A percentile compares a stretch with the other conserved stretches of the same genome.
Conservation (phyloP, 2,329 filamentous ascomycete genomes). For the Neofusicoccum laricinum region DNA sequence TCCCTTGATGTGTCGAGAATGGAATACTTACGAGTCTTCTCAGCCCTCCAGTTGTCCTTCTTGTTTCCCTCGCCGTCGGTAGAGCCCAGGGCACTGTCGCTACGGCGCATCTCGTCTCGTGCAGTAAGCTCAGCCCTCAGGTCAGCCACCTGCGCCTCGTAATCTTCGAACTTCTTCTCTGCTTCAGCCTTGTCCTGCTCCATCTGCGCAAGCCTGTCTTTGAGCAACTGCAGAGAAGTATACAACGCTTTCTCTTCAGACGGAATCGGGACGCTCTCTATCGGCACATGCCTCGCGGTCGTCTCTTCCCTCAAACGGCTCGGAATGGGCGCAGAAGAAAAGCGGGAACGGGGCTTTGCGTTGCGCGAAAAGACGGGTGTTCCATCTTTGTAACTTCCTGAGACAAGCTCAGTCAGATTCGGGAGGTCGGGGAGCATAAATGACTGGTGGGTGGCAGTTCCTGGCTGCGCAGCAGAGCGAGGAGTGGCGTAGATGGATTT, state of each 20-base stretch:
- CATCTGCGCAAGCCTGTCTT: slow-evolving; percentile 56
- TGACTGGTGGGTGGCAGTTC: slow-evolving; percentile 54
- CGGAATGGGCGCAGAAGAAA: slow-evolving; percentile 46
- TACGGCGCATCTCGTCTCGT: slow-evolving; percentile 38
- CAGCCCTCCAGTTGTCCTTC: slow-evolving; percentile 40
- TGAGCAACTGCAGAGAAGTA: slow-evolving; percentile 56
- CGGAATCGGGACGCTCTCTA: slow-evolving; percentile 56
- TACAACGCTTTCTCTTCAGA: slow-evolving; percentile 63
- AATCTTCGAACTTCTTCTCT: slow-evolving; percentile 49
- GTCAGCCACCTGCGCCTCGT: slow-evolving; percentile 52
- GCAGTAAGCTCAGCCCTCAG: slow-evolving; percentile 48
- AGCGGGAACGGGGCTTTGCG: slow-evolving; percentile 52
- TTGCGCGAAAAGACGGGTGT: slow-evolving; percentile 56
- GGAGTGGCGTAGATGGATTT: slow-evolving; percentile 23
- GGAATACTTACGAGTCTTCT: slow-evolving; percentile 56
- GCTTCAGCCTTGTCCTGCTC: slow-evolving; percentile 54
- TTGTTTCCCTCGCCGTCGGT: slow-evolving; percentile 48
- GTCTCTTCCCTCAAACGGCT: slow-evolving; percentile 13
- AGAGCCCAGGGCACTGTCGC: slow-evolving; percentile 46
- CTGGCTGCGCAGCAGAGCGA: slow-evolving; percentile 26
- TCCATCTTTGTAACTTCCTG: slow-evolving; percentile 56
- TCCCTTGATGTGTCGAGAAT: neutral
- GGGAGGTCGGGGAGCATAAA: slow-evolving; percentile 61
- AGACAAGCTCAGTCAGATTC: slow-evolving; percentile 61
- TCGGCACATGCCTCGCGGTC: slow-evolving; percentile 37